phyloP scores from a whole-genome alignment of 768 basidiomycete genomes.

The Mycena maculata region DNA sequence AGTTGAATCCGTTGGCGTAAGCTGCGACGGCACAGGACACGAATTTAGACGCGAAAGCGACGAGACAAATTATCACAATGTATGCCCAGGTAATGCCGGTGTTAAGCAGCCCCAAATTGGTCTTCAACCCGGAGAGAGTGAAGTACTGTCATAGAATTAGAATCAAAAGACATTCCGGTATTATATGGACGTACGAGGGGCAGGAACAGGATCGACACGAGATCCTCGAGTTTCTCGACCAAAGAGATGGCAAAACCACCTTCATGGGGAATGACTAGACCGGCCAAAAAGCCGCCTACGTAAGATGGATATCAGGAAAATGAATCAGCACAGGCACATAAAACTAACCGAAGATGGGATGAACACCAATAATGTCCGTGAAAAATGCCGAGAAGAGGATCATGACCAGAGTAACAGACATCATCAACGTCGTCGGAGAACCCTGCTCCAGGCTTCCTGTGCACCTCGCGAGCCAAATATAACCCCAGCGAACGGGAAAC shows the following conservation, averaged over 20 bases:
- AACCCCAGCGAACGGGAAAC: slow-evolving; percentile 72
- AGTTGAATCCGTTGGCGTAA: slow-evolving; percentile 69
- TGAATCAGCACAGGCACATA: background rate
- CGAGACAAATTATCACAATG: slow-evolving; percentile 74
- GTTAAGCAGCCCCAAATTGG: slow-evolving; percentile 83
- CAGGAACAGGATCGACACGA: slow-evolving; percentile 80
- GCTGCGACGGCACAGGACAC: slow-evolving; percentile 73
- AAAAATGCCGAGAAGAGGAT: slow-evolving; percentile 83
- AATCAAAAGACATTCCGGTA: slow-evolving; percentile 5
- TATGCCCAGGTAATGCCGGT: slow-evolving; percentile 87
- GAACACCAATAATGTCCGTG: slow-evolving; percentile 88
- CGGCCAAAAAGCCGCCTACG: slow-evolving; percentile 83
- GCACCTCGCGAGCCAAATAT: slow-evolving; percentile 71
- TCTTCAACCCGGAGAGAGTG: slow-evolving; percentile 79
- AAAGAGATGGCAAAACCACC: slow-evolving; percentile 84
- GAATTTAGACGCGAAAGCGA: slow-evolving; percentile 88
- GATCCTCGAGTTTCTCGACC: slow-evolving; percentile 89
- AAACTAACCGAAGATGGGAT: slow-evolving; percentile 71
- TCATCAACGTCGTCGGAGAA: slow-evolving; percentile 77
- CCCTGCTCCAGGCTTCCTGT: slow-evolving; percentile 81
- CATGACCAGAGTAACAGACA: slow-evolving; percentile 81
- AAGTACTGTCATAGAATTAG: slow-evolving; percentile 69
- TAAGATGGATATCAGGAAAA: slow-evolving; percentile 36
- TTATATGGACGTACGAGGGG: slow-evolving; percentile 68
- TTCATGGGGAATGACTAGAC: slow-evolving; percentile 84